A percentile compares a stretch with the other conserved stretches of the same genome.
Conservation (phyloP, 169 alveolate genomes). For the Theileria orientalis region DNA sequence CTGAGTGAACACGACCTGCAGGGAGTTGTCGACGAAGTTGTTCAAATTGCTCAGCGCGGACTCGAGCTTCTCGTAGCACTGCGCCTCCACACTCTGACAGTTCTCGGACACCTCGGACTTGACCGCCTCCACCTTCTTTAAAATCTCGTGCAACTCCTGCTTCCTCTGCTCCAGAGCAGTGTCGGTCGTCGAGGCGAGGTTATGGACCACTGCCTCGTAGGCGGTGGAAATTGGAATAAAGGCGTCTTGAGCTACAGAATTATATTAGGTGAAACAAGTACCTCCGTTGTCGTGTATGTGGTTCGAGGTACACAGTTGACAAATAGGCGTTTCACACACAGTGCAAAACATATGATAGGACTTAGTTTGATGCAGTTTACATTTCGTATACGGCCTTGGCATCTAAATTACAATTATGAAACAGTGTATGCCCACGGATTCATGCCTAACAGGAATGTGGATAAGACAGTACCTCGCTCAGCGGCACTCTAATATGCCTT, state of each 20-base stretch:
- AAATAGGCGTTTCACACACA: conserved; percentile 78
- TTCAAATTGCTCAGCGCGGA: conserved; percentile 38
- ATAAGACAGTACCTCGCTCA: conserved; percentile 73
- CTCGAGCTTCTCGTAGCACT: conserved; percentile 57
- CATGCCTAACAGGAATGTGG: neutral
- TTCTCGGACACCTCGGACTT: conserved; percentile 29
- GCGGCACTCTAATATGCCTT: conserved; percentile 84
- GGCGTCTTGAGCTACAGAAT: neutral
- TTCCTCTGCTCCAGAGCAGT: conserved; percentile 14
- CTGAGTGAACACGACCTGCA: conserved; percentile 39
- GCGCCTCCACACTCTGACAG: conserved; percentile 55
- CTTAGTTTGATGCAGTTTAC: conserved; percentile 75
- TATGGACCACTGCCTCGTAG: conserved; percentile 60
- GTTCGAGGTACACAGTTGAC: conserved; percentile 78
- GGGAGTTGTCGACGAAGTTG: conserved; percentile 18
- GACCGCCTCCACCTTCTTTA: conserved; percentile 13
- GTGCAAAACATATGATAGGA: conserved; percentile 74
- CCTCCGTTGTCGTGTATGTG: conserved; percentile 70
- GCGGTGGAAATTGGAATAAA: conserved; percentile 63
- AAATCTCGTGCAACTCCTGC: conserved; percentile 12
- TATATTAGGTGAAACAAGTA: conserved; percentile 6
- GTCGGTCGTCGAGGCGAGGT: conserved; percentile 39
- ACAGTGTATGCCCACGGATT: too few species aligned
- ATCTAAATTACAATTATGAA: conserved; percentile 51
- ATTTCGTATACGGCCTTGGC: conserved; percentile 78